Evolutionary conservation across 192 early-diverging fungal genomes (phyloP), one percentile per base, ranked within the genome.

Genomic region (Globomyces pollinis-pini): DNA sequence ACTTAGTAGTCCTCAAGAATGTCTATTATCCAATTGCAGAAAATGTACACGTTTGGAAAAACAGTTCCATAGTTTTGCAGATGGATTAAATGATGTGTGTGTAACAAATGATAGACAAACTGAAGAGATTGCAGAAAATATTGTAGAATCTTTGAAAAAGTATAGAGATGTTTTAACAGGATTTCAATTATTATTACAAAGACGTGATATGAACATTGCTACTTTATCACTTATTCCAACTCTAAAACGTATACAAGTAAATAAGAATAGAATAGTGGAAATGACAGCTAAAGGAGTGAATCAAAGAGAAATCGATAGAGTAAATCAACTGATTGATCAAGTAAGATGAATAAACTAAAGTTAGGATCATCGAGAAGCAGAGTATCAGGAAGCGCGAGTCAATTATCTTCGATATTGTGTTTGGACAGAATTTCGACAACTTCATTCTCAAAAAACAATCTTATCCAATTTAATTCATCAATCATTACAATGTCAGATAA

Each of bases 251-350:
- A 57, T 57, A 8, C 5, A 15, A n/a, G 55, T 29, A 13, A 57
- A 57, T 23, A 26, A 57, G 23, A 57, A 31, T 24, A 57, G 38
- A 23, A 11, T 57, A n/a, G 31, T 28, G 31, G 55, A 57, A 23
- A 30, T 57, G 3, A 57, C 24, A 11, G 55, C 24, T 21, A 57
- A 33, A 44, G 28, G 31, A 21, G 36, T 3, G 6, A 24, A n/a
- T 36, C 28, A 44, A 39, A 39, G 41, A 29, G 55, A 57, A 39
- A 30, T 57, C 13, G 55, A 57, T 26, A 57, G 38, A 44, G n/a
- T 57, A 1, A 39, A 34, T 8, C n/a, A 57, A 29, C 29, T 44
- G 20, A 57, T 57, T 23, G 33, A 57, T 23, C 55, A 31, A 39
- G 45, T 49, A 29, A 12, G 7, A 29, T n/a, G n/a, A n/a, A n/a